Conservation (phyloP, 495 filamentous ascomycete species). For the Penicilliopsis zonata region DNA sequence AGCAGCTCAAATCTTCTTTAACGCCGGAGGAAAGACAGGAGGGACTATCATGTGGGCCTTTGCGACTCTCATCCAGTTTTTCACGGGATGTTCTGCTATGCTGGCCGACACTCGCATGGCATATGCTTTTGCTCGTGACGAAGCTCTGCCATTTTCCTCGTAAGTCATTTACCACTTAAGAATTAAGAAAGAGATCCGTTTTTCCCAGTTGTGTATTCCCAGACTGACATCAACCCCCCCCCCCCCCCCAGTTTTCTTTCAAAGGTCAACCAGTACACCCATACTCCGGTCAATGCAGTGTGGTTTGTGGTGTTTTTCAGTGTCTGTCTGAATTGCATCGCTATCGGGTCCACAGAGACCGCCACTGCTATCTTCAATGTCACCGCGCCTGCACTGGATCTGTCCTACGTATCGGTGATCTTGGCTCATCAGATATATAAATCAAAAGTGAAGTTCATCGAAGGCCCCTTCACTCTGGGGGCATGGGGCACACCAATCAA, state of each 20-base stretch:
- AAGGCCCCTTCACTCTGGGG: slow-evolving; percentile 54
- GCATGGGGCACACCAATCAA: slow-evolving; percentile 48
- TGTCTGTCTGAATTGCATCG: slow-evolving; percentile 49
- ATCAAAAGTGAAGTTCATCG: slow-evolving; percentile 43
- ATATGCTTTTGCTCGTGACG: slow-evolving; percentile 58
- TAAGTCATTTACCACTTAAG: slow-evolving; percentile 13
- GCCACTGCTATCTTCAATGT: slow-evolving; percentile 61
- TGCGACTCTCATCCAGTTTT: slow-evolving; percentile 58
- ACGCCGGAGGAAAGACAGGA: slow-evolving; percentile 48
- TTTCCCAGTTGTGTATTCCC: neutral
- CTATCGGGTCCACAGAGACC: slow-evolving; percentile 55
- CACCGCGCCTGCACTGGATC: slow-evolving; percentile 56
- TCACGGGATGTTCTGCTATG: slow-evolving; percentile 61
- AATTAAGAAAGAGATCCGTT: neutral
- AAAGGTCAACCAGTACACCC: slow-evolving; percentile 43
- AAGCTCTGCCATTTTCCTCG: slow-evolving; percentile 56
- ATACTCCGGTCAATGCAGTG: slow-evolving; percentile 56
- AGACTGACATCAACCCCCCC: slow-evolving; percentile 2
- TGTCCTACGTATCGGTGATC: slow-evolving; percentile 59
- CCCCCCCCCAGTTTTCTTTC: slow-evolving; percentile 35
- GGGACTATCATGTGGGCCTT: slow-evolving; percentile 59
- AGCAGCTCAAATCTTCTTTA: slow-evolving; percentile 59
- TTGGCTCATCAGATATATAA: slow-evolving; percentile 51
- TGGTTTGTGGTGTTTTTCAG: slow-evolving; percentile 61
- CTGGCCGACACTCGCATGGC: slow-evolving; percentile 63